A percentile compares a stretch with the other conserved stretches of the same genome.
Evolutionary conservation across 495 filamentous ascomycete genomes (phyloP).

Genomic region (Astrothelium macrocarpum): DNA sequence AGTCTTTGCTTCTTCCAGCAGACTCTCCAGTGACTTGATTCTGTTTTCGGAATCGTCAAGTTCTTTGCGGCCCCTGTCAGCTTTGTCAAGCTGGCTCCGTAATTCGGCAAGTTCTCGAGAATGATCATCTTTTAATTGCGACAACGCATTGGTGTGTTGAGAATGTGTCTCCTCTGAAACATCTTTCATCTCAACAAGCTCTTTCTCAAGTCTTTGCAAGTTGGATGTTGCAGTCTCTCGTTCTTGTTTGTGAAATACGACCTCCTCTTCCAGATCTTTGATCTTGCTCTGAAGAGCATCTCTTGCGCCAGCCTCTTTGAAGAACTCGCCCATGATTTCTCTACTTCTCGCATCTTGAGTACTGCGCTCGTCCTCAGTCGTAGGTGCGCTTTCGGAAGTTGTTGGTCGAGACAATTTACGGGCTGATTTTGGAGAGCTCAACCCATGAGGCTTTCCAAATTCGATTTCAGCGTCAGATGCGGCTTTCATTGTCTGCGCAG

Average conservation of each 20-base stretch:
- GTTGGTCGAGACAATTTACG: conserved; percentile 1
- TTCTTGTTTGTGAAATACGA: background rate
- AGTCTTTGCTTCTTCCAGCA: background rate
- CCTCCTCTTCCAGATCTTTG: background rate
- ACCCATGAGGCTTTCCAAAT: background rate
- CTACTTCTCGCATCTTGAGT: background rate
- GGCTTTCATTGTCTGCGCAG: background rate
- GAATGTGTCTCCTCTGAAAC: background rate
- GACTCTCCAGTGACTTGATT: background rate
- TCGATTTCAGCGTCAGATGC: background rate
- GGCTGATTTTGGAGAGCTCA: background rate
- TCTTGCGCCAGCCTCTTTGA: background rate
- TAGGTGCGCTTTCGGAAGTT: background rate
- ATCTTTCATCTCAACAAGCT: background rate
- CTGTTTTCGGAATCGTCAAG: background rate
- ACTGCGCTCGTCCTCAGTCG: background rate
- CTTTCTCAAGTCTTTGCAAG: background rate
- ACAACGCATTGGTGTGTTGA: background rate
- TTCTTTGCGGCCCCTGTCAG: background rate
- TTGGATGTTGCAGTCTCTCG: background rate
- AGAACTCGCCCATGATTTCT: background rate
- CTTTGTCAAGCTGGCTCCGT: background rate
- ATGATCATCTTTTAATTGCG: background rate
- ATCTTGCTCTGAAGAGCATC: background rate
- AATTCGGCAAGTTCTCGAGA: conserved; percentile 2